These are phyloP conservation scores for Fraxinus pennsylvanica DNA, from an alignment of 257 asterid genomes.

Conservation along the genomic window DNA sequence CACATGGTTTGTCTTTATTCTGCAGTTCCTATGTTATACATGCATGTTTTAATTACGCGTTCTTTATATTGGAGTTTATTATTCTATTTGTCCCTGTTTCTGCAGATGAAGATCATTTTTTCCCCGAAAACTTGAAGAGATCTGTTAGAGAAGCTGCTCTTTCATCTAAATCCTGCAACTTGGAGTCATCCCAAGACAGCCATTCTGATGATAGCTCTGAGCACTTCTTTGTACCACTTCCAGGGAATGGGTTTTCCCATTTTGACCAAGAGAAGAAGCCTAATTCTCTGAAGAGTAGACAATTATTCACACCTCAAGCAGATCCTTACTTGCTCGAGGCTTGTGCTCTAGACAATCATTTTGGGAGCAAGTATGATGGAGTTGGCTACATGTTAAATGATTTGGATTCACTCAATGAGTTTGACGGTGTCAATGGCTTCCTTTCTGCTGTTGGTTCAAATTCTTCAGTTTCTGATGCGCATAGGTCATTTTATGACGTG, in stretches of 20 bases:
- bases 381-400: conserved; percentile 59
- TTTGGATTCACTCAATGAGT: conserved; percentile 72
- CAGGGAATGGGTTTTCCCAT: conserved; percentile 67
- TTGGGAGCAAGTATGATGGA: conserved; percentile 62
- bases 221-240: conserved; percentile 82
- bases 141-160: conserved; percentile 98
- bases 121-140: conserved; percentile 79
- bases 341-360: conserved; percentile 43
- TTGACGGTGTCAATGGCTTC: conserved; percentile 65
- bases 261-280: conserved; percentile 57
- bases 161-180: conserved; percentile 50
- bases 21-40: conserved; percentile 17
- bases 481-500: conserved; percentile 67
- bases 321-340: conserved; percentile 61
- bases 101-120: conserved; percentile 73
- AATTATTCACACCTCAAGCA: conserved; percentile 53
- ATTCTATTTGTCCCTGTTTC: conserved; percentile 18
- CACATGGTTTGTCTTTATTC: conserved; percentile 58
- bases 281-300: conserved; percentile 51
- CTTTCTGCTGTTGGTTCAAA: conserved; percentile 75
- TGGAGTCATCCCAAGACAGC: conserved; percentile 76
- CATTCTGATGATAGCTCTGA: conserved; percentile 84
- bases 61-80: conserved; percentile 6
- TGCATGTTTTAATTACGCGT: conserved; percentile 12
- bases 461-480: conserved; percentile 76